Evolutionary conservation across 177 flowering plant species (phyloP).

Genomic region (Tripterygium wilfordii): DNA sequence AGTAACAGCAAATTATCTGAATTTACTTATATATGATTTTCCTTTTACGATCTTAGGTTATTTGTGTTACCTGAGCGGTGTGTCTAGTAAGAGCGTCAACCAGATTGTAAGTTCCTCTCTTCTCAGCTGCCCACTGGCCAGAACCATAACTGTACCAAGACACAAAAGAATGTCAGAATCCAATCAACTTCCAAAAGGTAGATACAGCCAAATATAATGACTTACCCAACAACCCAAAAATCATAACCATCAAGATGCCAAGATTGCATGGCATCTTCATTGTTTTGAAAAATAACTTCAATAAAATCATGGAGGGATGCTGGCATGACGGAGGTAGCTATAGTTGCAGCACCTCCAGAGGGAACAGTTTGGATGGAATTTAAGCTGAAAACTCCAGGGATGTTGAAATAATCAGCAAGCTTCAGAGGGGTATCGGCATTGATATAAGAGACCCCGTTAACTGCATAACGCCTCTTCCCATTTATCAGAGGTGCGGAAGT

Average conservation of each 20-base stretch:
- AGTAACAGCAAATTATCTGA: no score
- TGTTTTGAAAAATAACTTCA: slow-evolving; percentile 82
- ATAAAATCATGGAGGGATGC: slow-evolving; percentile 59
- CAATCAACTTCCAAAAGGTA: not conserved
- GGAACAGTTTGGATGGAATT: slow-evolving; percentile 50
- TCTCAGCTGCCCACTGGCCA: slow-evolving; percentile 48
- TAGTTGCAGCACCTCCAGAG: slow-evolving; percentile 32
- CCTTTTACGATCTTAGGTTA: not conserved
- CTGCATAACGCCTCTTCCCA: slow-evolving; percentile 76
- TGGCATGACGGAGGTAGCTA: slow-evolving; percentile 57
- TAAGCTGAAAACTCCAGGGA: slow-evolving; percentile 63
- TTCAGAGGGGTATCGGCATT: slow-evolving; percentile 80
- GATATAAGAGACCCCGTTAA: slow-evolving; percentile 70
- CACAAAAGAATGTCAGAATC: not conserved
- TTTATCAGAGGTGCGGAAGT: slow-evolving; percentile 69
- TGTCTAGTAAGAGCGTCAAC: slow-evolving; percentile 63
- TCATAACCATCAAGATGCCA: slow-evolving; percentile 93
- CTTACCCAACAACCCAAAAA: slow-evolving; percentile 95
- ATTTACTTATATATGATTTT: no score
- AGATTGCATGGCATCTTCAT: slow-evolving; percentile 62
- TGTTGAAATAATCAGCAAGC: slow-evolving; percentile 86
- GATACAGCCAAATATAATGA: not conserved
- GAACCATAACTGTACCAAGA: slow-evolving; percentile 37
- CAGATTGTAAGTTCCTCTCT: slow-evolving; percentile 50
- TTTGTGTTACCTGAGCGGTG: slow-evolving; percentile 62